These are phyloP conservation scores for Trichoderma sp. DNA, from an alignment of 2,329 filamentous ascomycete genomes.

Conservation along the genomic window DNA sequence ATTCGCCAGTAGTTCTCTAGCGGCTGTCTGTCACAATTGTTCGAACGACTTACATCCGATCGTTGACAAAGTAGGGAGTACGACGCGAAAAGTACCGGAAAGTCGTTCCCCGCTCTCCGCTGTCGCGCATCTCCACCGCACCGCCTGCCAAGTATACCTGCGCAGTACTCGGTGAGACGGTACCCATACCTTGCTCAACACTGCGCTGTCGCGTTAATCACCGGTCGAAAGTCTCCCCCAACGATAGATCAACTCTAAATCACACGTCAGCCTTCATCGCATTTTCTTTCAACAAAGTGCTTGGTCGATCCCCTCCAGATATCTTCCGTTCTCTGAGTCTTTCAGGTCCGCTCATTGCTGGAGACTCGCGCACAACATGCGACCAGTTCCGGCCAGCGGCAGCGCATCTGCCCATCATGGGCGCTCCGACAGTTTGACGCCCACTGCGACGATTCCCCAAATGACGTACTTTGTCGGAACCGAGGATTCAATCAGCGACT, in stretches of 20 bases:
- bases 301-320: neutral
- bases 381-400: conserved; percentile 22
- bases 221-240: conserved; percentile 5
- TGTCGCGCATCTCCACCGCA: neutral
- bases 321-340: neutral
- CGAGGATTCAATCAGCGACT: conserved; percentile 33
- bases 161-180: conserved; percentile 5
- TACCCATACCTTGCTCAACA: conserved; percentile 4
- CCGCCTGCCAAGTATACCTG: neutral
- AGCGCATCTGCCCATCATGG: conserved; percentile 17
- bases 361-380: conserved; percentile 21
- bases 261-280: conserved; percentile 13
- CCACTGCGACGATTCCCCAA: conserved; percentile 25
- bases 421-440: conserved; percentile 20
- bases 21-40: neutral
- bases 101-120: conserved; percentile 13
- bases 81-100: neutral
- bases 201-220: conserved; percentile 9
- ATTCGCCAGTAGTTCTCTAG: neutral
- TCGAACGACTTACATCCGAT: neutral
- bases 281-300: neutral
- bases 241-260: neutral
- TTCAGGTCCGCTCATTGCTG: neutral
- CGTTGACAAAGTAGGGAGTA: neutral
- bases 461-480: conserved; percentile 38